Evolutionary conservation across 345 rosid genomes (phyloP).

Genomic region (Bruguiera parviflora): DNA sequence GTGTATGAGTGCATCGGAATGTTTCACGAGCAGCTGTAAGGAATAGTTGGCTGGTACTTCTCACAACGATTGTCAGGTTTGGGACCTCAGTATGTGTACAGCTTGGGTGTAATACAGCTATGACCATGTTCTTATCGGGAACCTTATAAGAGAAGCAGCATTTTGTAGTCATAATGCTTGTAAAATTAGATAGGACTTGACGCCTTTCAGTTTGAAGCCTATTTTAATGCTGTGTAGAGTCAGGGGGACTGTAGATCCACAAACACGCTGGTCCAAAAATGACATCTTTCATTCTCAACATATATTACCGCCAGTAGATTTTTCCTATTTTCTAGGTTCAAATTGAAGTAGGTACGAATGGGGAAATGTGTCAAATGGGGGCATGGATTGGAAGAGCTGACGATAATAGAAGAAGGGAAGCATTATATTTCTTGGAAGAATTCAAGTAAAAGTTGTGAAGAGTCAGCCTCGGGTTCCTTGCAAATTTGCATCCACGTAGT

Average conservation of each 20-base stretch:
- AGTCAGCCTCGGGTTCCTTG: not conserved
- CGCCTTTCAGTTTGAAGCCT: not conserved
- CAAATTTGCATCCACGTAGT: not conserved
- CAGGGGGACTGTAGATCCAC: not conserved
- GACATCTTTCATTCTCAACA: not conserved
- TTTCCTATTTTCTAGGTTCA: not conserved
- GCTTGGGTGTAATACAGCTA: constrained; percentile 14
- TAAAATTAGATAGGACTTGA: not conserved
- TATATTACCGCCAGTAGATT: not conserved
- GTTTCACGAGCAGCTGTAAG: constrained; percentile 9
- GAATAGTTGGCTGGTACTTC: constrained; percentile 16
- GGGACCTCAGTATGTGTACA: constrained; percentile 21
- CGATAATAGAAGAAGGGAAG: not conserved
- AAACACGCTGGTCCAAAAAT: not conserved
- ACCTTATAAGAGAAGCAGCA: constrained; percentile 8
- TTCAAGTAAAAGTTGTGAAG: not conserved
- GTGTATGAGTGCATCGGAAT: constrained; percentile 33
- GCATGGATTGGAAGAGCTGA: not conserved
- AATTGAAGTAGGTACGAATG: not conserved
- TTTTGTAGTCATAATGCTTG: constrained; percentile 8
- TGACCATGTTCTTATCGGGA: not conserved
- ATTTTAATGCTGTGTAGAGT: not conserved
- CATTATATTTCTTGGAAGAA: not conserved
- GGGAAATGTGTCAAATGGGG: not conserved
- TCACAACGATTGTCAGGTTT: constrained; percentile 2